Base-by-base conservation (phyloP, 169 alveolate species). In the Ichthyophthirius multifiliis region DNA sequence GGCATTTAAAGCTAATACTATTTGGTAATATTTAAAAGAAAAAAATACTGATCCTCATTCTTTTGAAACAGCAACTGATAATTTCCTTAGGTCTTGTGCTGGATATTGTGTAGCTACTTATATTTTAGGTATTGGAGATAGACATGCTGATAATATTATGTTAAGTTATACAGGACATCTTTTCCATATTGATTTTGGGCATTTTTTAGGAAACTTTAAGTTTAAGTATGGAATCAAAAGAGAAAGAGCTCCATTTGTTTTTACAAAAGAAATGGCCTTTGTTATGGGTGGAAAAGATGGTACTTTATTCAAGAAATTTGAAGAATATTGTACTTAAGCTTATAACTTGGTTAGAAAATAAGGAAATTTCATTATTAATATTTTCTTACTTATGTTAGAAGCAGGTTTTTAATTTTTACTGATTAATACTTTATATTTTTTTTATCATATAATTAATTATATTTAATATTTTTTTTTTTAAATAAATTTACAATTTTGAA, bases 31-130 rank as follows among this genome's bases (percentile, higher is more conserved):
- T 75, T 74, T 89, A 82, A 83, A 84, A 65, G 84, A 67, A 20
- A 39, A 84, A 5, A 81, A 82, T 35, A 55, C 47, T 20, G 85
- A 83, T 18, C 76, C 80, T 13, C 48, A 85, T 23, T 30, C 62
- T 27, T 75, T 82, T 55, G 89, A 83, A 39, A 86, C 82, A 5
- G 83, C 84, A 37, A 74, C 84, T 10, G 86, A 83, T 74, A 91
- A 87, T 71, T 95, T 95, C 67, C 63, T 92, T 1, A 74, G 87
- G 43, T 83, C 95, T 15, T 87, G 94, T 62, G 97, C 96, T 4
- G 98, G 96, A 0, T 95, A 95, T 86, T 95, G 98, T 75, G 93
- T 92, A 27, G 94, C 96, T 7, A 89, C 96, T 4, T 95, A 90
- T 82, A 89, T 92, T 45, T 30, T 81, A n/a, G 86, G 97, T 12